A percentile compares a stretch with the other conserved stretches of the same genome.
These are phyloP conservation scores for Bryum argenteum DNA, from an alignment of 225 moss, liverwort and hornwort species.

Conservation along the genomic window DNA sequence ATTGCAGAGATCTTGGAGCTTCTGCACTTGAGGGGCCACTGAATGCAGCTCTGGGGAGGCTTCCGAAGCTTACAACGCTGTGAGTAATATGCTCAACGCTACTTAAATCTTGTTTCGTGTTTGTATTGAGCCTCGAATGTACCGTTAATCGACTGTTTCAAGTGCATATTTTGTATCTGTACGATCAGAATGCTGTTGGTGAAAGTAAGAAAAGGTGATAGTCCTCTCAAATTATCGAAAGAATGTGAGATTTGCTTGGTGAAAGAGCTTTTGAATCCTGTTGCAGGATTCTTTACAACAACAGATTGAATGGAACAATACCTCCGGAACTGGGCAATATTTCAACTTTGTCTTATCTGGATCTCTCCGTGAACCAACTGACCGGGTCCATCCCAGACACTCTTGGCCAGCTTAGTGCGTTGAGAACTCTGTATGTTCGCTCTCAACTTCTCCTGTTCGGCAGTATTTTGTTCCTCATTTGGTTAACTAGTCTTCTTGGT, in stretches of 20 bases:
- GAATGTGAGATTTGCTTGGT: conserved; percentile 5
- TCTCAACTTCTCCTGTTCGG: conserved; percentile 5
- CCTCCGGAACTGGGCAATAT: conserved; percentile 39
- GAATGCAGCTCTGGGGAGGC: conserved; percentile 4
- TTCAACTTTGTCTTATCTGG: not conserved
- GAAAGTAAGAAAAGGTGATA: not conserved
- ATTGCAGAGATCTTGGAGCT: conserved; percentile 42
- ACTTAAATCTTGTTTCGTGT: not conserved
- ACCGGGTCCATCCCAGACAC: conserved; percentile 35
- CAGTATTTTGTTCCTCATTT: conserved; percentile 11
- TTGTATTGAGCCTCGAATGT: not conserved
- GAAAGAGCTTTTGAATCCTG: conserved; percentile 11
- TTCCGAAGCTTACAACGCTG: conserved; percentile 15
- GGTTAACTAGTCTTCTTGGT: conserved; percentile 5
- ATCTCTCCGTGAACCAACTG: conserved; percentile 31
- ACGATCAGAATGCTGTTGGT: not conserved
- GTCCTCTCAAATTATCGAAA: not conserved
- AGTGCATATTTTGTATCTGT: not conserved
- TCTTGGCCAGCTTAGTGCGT: conserved; percentile 29
- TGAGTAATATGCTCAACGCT: conserved; percentile 32
- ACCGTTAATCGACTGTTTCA: not conserved
- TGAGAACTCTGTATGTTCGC: conserved; percentile 32
- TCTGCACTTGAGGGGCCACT: conserved; percentile 14
- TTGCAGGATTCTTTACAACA: conserved; percentile 37
- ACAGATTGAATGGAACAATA: conserved; percentile 34